Conservation (phyloP, 2,329 filamentous ascomycete genomes). For the Penicillium sp. region DNA sequence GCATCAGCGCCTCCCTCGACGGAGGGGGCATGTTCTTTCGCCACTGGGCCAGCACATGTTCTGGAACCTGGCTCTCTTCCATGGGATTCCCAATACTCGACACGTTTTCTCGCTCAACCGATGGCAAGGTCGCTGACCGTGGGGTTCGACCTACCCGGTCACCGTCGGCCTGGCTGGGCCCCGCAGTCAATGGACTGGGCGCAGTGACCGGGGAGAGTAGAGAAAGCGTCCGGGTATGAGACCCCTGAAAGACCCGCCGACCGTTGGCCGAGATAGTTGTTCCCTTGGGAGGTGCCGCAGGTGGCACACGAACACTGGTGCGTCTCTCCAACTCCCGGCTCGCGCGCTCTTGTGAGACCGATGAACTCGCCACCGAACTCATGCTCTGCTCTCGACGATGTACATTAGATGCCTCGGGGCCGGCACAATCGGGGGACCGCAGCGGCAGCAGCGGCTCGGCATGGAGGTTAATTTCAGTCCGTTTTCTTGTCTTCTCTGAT, state of each 20-base stretch:
- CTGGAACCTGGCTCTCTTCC: slow-evolving; percentile 29
- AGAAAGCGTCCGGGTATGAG: slow-evolving; percentile 70
- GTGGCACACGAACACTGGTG: slow-evolving; percentile 63
- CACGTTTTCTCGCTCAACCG: slow-evolving; percentile 37
- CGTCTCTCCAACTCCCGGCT: slow-evolving; percentile 70
- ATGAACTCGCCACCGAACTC: slow-evolving; percentile 28
- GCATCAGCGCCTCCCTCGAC: slow-evolving; percentile 55
- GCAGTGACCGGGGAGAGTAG: slow-evolving; percentile 67
- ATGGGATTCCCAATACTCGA: slow-evolving; percentile 20
- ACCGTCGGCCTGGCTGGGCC: slow-evolving; percentile 17
- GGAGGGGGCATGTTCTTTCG: slow-evolving; percentile 46
- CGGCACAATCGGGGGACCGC: slow-evolving; percentile 38
- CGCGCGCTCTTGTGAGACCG: slow-evolving; percentile 34
- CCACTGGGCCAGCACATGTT: slow-evolving; percentile 43
- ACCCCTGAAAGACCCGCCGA: slow-evolving; percentile 68
- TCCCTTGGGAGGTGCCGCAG: slow-evolving; percentile 41
- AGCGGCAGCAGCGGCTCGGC: slow-evolving; percentile 61
- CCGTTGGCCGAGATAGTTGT: slow-evolving; percentile 40
- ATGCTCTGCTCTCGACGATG: slow-evolving; percentile 32
- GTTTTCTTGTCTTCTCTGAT: slow-evolving; percentile 76
- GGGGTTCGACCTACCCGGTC: slow-evolving; percentile 39
- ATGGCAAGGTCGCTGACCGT: slow-evolving; percentile 45
- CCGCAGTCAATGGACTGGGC: slow-evolving; percentile 16
- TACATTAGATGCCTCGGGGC: slow-evolving; percentile 13
- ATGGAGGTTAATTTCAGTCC: slow-evolving; percentile 63